Base-by-base conservation (phyloP, 2,329 filamentous ascomycete genomes). In the Gliomastix tumulicola region DNA sequence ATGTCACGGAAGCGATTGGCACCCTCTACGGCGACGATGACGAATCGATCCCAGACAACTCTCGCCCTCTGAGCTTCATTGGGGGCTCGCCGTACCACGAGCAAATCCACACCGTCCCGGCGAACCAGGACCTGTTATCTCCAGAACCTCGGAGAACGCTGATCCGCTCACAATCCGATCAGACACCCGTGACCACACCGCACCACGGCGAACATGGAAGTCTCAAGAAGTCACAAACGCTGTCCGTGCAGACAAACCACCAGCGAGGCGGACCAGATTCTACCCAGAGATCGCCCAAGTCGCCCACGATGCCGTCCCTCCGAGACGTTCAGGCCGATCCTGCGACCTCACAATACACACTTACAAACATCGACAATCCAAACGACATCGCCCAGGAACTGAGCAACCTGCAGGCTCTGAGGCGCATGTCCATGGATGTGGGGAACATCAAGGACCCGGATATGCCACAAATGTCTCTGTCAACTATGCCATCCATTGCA, bases 391-490 rank as follows among this genome's bases (percentile, higher is more conserved):
- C 88, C 19, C 87, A 94, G 62, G 89, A 96, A 63, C 66, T 96
- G 49, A 94, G 84, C 66, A 96, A 95, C 53, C 65, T 96, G 42
- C 88, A 94, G 58, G 89, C 89, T 3, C 75, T 96, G 43, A 78
- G 89, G 48, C 79, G 89, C 45, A 86, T 96, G 80, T 95, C 89
- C 16, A 95, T 96, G 88, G 89, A 94, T 56, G 86, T 94, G 48
- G 78, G 65, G 65, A 94, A 76, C 44, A 75, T 67, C 31, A 75
- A 71, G 42, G 79, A 84, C 47, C 80, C 86, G 1, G 86, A 94
- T 56, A 68, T 94, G 45, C 80, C 87, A 12, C 82, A 82, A 3
- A 68, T 79, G 54, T 74, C 74, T 6, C 63, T 80, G 27, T 75
- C 84, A 52, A 76, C 82, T 30, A 82, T 87, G 63, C 81, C 85